Conservation (phyloP, 1,139 yeast genomes). For the Yamadazyma spencermartinsiae region DNA sequence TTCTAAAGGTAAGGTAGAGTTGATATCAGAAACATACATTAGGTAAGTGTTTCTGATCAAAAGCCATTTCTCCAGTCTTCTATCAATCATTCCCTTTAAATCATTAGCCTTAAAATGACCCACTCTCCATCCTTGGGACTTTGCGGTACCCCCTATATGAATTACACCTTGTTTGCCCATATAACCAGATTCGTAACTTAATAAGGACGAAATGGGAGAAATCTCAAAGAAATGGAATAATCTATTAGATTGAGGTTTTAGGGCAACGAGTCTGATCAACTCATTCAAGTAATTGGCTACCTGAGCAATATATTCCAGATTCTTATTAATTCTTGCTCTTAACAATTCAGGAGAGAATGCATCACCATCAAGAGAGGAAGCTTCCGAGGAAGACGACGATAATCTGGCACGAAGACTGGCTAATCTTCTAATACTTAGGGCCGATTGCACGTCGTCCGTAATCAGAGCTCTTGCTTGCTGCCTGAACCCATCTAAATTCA, state of each 20-base stretch:
- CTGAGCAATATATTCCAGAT: slow-evolving; percentile 39
- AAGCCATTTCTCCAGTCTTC: slow-evolving; percentile 93
- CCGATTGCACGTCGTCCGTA: slow-evolving; percentile 7
- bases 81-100: slow-evolving; percentile 77
- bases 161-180: slow-evolving; percentile 89
- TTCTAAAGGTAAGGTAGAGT: slow-evolving; percentile 85
- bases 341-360: slow-evolving; percentile 32
- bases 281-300: slow-evolving; percentile 66
- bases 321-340: slow-evolving; percentile 24
- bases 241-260: slow-evolving; percentile 80
- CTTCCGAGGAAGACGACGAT: slow-evolving; percentile 26
- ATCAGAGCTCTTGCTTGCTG: background rate
- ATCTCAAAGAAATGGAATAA: slow-evolving; percentile 85
- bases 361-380: slow-evolving; percentile 1
- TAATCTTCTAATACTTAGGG: slow-evolving; percentile 12
- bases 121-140: slow-evolving; percentile 93
- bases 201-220: slow-evolving; percentile 81
- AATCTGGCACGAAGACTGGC: slow-evolving; percentile 33
- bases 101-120: slow-evolving; percentile 84
- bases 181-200: slow-evolving; percentile 79
- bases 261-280: slow-evolving; percentile 57
- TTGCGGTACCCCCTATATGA: slow-evolving; percentile 78
- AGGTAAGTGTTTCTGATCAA: slow-evolving; percentile 81
- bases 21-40: slow-evolving; percentile 80
- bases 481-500: background rate